Percentiles rank a stretch among this genome's conserved stretches.
phyloP scores from a whole-genome alignment of 2,329 filamentous ascomycete genomes.

The Fusarium sp. region DNA sequence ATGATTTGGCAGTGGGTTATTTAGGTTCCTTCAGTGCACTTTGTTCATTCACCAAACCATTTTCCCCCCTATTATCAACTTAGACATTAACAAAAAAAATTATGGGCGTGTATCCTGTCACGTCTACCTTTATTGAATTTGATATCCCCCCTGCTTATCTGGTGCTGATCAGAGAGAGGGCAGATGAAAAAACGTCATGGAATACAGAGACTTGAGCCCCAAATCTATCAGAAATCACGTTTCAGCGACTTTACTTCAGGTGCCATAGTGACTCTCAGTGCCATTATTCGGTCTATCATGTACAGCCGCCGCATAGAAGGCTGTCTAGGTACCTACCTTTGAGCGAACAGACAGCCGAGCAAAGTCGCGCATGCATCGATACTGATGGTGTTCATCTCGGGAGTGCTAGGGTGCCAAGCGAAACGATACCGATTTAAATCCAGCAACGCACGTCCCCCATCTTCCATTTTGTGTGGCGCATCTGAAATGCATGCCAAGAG shows the following conservation, averaged over 20 bases:
- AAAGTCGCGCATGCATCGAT: slow-evolving; percentile 33
- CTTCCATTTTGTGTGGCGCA: slow-evolving; percentile 22
- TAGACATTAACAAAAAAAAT: not conserved
- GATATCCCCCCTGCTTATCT: not conserved
- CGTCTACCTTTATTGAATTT: not conserved
- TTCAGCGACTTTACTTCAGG: not conserved
- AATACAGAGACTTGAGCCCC: not conserved
- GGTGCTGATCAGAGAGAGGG: slow-evolving; percentile 6
- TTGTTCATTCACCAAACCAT: not conserved
- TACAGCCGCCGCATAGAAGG: not conserved
- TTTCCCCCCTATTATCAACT: not conserved
- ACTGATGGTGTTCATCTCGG: slow-evolving; percentile 32
- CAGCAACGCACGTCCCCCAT: slow-evolving; percentile 31
- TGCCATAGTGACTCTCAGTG: not conserved
- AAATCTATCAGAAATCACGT: not conserved
- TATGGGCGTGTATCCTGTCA: not conserved
- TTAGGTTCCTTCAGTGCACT: not conserved
- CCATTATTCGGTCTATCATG: not conserved
- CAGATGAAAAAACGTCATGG: slow-evolving; percentile 2
- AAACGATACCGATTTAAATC: slow-evolving; percentile 37
- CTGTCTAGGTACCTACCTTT: not conserved
- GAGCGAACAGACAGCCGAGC: slow-evolving; percentile 1
- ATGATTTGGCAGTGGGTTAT: not conserved
- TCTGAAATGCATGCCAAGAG: slow-evolving; percentile 29
- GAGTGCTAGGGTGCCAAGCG: slow-evolving; percentile 25